These are phyloP conservation scores for Amphirosellinia nigrospora DNA, from an alignment of 495 filamentous ascomycete genomes.

Conservation along the genomic window DNA sequence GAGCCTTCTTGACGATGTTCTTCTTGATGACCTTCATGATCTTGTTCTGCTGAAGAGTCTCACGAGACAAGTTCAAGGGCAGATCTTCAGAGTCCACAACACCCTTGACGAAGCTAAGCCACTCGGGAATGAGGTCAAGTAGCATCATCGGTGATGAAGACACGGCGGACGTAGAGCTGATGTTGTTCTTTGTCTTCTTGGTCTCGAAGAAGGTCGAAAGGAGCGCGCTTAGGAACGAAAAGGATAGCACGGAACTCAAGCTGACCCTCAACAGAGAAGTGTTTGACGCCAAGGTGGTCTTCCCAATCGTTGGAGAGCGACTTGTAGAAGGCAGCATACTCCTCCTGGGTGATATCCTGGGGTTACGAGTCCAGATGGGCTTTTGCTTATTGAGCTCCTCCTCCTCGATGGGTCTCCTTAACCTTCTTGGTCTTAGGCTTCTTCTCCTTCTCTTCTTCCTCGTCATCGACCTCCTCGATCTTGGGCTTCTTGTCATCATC, in stretches of 20 bases:
- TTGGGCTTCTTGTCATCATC: slow-evolving; percentile 81
- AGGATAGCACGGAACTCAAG: slow-evolving; percentile 99
- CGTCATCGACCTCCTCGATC: slow-evolving; percentile 79
- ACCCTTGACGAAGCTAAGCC: slow-evolving; percentile 99
- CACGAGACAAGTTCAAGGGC: slow-evolving; percentile 97
- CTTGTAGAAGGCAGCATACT: slow-evolving; percentile 99
- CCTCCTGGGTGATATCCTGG: slow-evolving; percentile 91
- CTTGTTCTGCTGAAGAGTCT: slow-evolving; percentile 99
- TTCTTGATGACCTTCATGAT: slow-evolving; percentile 99
- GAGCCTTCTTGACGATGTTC: slow-evolving; percentile 99
- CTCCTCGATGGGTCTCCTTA: slow-evolving; percentile 98
- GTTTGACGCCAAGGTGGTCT: slow-evolving; percentile 98
- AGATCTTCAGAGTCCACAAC: slow-evolving; percentile 99
- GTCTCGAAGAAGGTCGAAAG: slow-evolving; percentile 99
- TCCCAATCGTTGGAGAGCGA: slow-evolving; percentile 99
- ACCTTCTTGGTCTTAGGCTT: slow-evolving; percentile 98
- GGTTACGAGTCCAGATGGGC: slow-evolving; percentile 99
- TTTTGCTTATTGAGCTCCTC: slow-evolving; percentile 99
- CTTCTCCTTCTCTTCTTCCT: slow-evolving; percentile 87
- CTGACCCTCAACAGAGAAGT: slow-evolving; percentile 99
- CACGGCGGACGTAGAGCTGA: slow-evolving; percentile 99
- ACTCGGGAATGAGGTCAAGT: slow-evolving; percentile 98
- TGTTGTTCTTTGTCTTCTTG: slow-evolving; percentile 99
- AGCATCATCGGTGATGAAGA: slow-evolving; percentile 99
- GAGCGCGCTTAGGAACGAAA: slow-evolving; percentile 98